phyloP scores from a whole-genome alignment of 23 red algal genomes.

The Agarophyton chilense region DNA sequence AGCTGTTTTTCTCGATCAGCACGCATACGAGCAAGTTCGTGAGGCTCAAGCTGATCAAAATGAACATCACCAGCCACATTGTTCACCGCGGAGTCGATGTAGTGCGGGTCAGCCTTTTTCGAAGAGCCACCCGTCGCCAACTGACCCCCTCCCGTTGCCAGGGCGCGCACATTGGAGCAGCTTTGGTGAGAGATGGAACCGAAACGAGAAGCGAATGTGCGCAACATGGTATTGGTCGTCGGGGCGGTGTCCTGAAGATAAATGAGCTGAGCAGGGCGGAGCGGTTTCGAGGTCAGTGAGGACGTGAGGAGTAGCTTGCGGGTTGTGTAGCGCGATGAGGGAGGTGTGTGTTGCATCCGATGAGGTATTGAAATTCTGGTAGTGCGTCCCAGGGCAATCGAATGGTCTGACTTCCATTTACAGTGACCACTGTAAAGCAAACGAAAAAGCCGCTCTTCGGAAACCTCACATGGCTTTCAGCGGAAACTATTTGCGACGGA shows the following conservation, averaged over 20 bases:
- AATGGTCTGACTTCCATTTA: no score
- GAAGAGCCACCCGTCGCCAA: neutral
- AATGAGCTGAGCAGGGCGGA: neutral
- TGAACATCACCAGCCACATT: conserved; percentile 67
- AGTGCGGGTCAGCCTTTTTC: neutral
- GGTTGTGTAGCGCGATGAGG: no score
- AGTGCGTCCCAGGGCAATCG: no score
- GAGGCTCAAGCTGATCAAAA: conserved; percentile 70
- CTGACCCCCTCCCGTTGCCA: conserved; percentile 21
- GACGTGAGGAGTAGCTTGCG: no score
- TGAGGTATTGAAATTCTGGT: no score
- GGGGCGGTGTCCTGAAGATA: neutral
- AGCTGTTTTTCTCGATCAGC: conserved; percentile 85
- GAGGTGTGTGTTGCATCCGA: no score
- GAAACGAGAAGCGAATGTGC: conserved; percentile 9
- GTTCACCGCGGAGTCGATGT: conserved; percentile 65
- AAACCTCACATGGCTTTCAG: no score
- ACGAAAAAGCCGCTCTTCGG: no score
- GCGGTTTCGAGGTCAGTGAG: neutral
- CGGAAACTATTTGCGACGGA: no score
- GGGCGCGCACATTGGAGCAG: conserved; percentile 10
- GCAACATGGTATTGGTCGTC: neutral
- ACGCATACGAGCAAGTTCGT: conserved; percentile 76
- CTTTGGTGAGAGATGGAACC: neutral
- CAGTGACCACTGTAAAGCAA: no score